Base-by-base conservation (phyloP, 768 basidiomycete genomes). In the Podaxis carcinomalis region DNA sequence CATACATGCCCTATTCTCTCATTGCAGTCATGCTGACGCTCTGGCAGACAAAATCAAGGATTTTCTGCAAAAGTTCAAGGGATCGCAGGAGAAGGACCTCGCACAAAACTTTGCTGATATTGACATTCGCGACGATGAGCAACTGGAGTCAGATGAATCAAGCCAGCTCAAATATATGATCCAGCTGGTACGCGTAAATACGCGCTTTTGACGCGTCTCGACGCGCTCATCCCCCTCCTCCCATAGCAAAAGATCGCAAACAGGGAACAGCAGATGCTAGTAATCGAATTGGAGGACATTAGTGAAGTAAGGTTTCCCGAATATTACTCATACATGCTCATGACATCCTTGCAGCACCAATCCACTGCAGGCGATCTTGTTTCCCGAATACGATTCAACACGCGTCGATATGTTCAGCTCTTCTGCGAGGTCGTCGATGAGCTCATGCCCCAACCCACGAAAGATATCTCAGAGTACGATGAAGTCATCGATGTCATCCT, bases 401-500 rank as follows among this genome's bases (percentile, higher is more conserved):
- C 95, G 23, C 86, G 92, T 64, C 93, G 96, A 68, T 99, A 98
- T 75, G 83, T 93, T 64, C 80, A 80, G 63, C 79, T 99, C 21
- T 98, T 98, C 78, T 85, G 87, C 66, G 89, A 93, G 68, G 93
- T 91, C 50, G 84, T 98, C 57, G 97, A 99, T 80, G 83, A 85
- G 63, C 80, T 96, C 57, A 87, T 98, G 82, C 95, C 95, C 14
- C 77, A 80, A 39, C 92, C 95, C 11, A 95, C 91, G 7, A 90
- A 88, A 70, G 95, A 97, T 67, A 91, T 98, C 62, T 89, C 86
- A 60, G 88, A 93, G 64, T 85, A 93, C 42, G 91, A 93, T 63
- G 97, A 99, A 72, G 95, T 98, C 52, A 91, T 98, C 42, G 97
- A 99, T 73, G 88, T 98, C 4, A 97, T 99, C 61, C 82, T 98